These are phyloP conservation scores for Aspergillus asperescens DNA, from an alignment of 495 filamentous ascomycete genomes.

Conservation along the genomic window DNA sequence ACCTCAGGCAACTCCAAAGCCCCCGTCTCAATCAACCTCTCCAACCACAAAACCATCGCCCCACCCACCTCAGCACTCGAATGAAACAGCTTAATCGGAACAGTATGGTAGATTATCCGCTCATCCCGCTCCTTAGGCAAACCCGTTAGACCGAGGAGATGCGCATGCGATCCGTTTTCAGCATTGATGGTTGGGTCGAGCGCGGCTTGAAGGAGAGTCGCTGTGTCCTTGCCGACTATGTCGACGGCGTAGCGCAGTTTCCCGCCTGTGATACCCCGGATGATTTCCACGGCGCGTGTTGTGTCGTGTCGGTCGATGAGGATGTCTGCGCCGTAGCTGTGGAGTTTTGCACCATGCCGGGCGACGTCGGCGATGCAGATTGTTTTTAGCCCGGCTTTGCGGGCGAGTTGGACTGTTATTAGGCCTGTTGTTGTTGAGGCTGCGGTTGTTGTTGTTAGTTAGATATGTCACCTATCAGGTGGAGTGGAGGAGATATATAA, in stretches of 20 bases:
- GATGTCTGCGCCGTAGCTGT: conserved; percentile 49
- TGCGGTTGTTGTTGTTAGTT: conserved; percentile 16
- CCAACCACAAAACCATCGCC: conserved; percentile 53
- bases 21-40: conserved; percentile 46
- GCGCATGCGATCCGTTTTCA: conserved; percentile 25
- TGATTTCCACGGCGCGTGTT: conserved; percentile 54
- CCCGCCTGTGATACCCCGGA: conserved; percentile 46
- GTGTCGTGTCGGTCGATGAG: conserved; percentile 58
- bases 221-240: conserved; percentile 55
- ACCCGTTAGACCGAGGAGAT: conserved; percentile 60
- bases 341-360: conserved; percentile 52
- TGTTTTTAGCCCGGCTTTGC: conserved; percentile 51
- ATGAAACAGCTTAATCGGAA: conserved; percentile 68
- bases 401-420: conserved; percentile 55
- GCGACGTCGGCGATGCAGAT: conserved; percentile 57
- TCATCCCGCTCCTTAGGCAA: conserved; percentile 47
- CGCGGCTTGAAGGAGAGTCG: conserved; percentile 44
- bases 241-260: conserved; percentile 60
- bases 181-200: conserved; percentile 29
- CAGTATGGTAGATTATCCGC: conserved; percentile 50
- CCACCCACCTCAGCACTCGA: conserved; percentile 53
- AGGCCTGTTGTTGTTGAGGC: conserved; percentile 59
- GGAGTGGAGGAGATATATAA: not conserved
- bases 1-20: conserved; percentile 53
- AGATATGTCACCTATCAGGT: too few relatives aligned